phyloP scores from a whole-genome alignment of 371 early-diverging fungal genomes.

The Blyttiomyces sp. region DNA sequence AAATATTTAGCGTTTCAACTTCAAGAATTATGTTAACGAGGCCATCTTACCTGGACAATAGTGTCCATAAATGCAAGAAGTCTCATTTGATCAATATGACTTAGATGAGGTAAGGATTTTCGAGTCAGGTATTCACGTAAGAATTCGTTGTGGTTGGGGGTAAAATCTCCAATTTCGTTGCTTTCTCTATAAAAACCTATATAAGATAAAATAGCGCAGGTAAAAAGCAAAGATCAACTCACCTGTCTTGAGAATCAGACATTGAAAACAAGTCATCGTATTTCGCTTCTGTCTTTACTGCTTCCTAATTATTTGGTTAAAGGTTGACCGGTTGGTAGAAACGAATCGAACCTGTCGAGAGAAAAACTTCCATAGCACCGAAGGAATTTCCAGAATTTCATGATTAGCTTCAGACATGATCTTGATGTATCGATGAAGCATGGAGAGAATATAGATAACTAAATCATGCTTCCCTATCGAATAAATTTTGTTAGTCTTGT shows the following conservation, averaged over 20 bases:
- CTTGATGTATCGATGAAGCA: constrained; percentile 38
- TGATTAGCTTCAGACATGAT: constrained; percentile 26
- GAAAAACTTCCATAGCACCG: constrained; percentile 43
- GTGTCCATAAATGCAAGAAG: constrained; percentile 64
- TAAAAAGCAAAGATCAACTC: not conserved
- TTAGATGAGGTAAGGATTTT: constrained; percentile 28
- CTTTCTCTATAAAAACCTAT: not conserved
- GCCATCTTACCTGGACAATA: constrained; percentile 51
- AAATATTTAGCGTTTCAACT: constrained; percentile 34
- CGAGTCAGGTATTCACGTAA: constrained; percentile 28
- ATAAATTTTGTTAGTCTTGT: not conserved
- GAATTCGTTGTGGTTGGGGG: constrained; percentile 23
- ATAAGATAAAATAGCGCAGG: constrained; percentile 4
- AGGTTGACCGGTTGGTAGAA: too few relatives aligned
- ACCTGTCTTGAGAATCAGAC: constrained; percentile 14
- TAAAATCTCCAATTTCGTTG: constrained; percentile 44
- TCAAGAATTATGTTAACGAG: not conserved
- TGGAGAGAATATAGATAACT: constrained; percentile 55
- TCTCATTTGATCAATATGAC: constrained; percentile 35
- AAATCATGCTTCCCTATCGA: constrained; percentile 61
- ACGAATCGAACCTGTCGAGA: too few relatives aligned
- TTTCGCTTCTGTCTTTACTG: constrained; percentile 11
- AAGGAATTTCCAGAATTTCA: constrained; percentile 28
- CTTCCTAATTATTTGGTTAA: constrained; percentile 10
- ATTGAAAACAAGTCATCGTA: constrained; percentile 42